Evolutionary conservation across 805 yeast genomes (phyloP).

Genomic region (Saccharomycopsis capsularis): DNA sequence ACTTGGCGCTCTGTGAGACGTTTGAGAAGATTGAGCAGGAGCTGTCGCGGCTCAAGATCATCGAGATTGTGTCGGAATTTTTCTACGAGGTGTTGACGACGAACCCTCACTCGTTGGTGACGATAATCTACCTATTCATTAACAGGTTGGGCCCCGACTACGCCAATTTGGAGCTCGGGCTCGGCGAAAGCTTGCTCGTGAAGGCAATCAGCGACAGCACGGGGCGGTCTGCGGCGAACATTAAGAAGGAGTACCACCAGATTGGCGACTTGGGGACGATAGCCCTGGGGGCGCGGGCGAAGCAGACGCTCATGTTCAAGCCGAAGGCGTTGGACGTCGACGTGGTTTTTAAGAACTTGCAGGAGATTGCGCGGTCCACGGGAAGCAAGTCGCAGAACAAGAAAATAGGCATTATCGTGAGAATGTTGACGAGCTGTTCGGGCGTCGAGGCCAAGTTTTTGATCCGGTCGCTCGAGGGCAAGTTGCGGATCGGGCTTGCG

Average conservation of each 20-base stretch:
- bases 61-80: slow-evolving; percentile 66
- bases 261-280: slow-evolving; percentile 88
- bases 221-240: slow-evolving; percentile 66
- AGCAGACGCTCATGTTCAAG: slow-evolving; percentile 89
- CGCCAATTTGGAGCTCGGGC: slow-evolving; percentile 87
- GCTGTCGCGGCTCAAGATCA: slow-evolving; percentile 76
- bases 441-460: slow-evolving; percentile 85
- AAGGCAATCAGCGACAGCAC: slow-evolving; percentile 88
- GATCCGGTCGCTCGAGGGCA: slow-evolving; percentile 87
- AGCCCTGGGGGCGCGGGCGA: slow-evolving; percentile 75
- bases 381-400: slow-evolving; percentile 78
- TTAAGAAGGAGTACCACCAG: slow-evolving; percentile 67
- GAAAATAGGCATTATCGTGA: slow-evolving; percentile 73
- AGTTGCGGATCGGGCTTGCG: slow-evolving; percentile 86
- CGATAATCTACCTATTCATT: slow-evolving; percentile 76
- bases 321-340: slow-evolving; percentile 74
- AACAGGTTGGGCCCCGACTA: slow-evolving; percentile 93
- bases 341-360: slow-evolving; percentile 65
- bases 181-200: slow-evolving; percentile 83
- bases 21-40: slow-evolving; percentile 77
- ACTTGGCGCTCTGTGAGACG: slow-evolving; percentile 46
- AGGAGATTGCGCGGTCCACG: slow-evolving; percentile 66
- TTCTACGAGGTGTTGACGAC: slow-evolving; percentile 55
- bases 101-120: slow-evolving; percentile 49
- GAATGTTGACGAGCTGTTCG: slow-evolving; percentile 78